Percentiles rank a stretch among this genome's conserved stretches.
These are phyloP conservation scores for Herpetospermum pedunculosum DNA, from an alignment of 306 rosid species.

Conservation along the genomic window DNA sequence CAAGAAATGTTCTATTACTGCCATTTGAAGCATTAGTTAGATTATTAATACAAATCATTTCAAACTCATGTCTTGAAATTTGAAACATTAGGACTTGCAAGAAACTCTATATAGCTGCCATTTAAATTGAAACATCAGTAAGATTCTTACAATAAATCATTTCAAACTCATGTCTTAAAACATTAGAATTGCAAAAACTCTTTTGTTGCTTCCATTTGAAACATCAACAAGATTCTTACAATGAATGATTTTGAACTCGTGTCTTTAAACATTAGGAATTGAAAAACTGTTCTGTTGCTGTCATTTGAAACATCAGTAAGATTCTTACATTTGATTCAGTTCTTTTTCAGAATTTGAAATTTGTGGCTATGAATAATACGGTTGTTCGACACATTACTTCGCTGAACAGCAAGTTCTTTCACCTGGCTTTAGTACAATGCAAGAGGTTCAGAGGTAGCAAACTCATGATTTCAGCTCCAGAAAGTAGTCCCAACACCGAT, in stretches of 20 bases:
- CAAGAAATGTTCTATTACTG: neutral
- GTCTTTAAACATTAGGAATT: neutral
- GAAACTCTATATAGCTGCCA: neutral
- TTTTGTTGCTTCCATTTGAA: neutral
- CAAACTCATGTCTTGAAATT: neutral
- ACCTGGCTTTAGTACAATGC: slow-evolving; percentile 35
- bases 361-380: slow-evolving; percentile 26
- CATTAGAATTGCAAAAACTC: neutral
- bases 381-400: slow-evolving; percentile 28
- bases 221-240: neutral
- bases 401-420: slow-evolving; percentile 39
- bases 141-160: neutral
- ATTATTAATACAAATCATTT: neutral
- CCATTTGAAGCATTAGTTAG: neutral
- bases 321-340: neutral
- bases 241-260: neutral
- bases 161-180: neutral
- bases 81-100: neutral
- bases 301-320: neutral
- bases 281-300: neutral
- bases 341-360: slow-evolving; percentile 32
- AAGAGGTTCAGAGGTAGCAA: slow-evolving; percentile 32
- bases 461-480: slow-evolving; percentile 31
- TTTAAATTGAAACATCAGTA: neutral
- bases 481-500: slow-evolving; percentile 34